Percentiles rank a stretch among this genome's conserved stretches.
Evolutionary conservation across 2,329 filamentous ascomycete species (phyloP).

Genomic region (Cladophialophora chaetospira): DNA sequence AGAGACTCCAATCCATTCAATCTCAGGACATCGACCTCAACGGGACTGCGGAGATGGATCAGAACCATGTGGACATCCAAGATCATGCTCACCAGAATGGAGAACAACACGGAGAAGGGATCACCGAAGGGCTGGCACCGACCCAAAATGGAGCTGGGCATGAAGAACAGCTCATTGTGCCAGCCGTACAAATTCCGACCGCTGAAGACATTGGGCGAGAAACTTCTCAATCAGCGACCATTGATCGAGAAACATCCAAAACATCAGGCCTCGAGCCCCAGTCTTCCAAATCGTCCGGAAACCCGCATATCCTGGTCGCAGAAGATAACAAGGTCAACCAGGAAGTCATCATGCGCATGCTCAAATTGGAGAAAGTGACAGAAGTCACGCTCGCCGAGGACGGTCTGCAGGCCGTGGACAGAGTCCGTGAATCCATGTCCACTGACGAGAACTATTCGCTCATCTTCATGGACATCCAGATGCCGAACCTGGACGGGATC

Average conservation of each 20-base stretch:
- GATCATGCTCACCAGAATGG: too few relatives aligned
- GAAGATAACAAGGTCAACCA: slow-evolving; percentile 71
- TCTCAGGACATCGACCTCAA: too few relatives aligned
- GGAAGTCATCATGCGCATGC: slow-evolving; percentile 63
- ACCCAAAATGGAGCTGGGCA: too few relatives aligned
- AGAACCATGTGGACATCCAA: too few relatives aligned
- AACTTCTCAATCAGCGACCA: too few relatives aligned
- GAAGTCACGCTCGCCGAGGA: slow-evolving; percentile 88
- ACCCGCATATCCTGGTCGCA: slow-evolving; percentile 78
- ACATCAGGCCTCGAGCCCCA: slow-evolving; percentile 58
- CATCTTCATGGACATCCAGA: slow-evolving; percentile 81
- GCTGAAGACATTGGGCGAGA: too few relatives aligned
- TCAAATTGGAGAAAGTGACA: slow-evolving; percentile 51
- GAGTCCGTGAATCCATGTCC: slow-evolving; percentile 75
- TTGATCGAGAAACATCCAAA: neutral
- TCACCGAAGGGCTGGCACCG: too few relatives aligned
- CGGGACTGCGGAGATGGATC: too few relatives aligned
- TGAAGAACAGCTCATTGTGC: too few relatives aligned
- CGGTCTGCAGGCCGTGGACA: slow-evolving; percentile 80
- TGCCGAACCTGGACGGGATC: slow-evolving; percentile 52
- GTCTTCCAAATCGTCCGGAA: slow-evolving; percentile 55
- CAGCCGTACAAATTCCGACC: too few relatives aligned
- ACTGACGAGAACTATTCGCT: slow-evolving; percentile 65
- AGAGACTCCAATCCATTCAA: too few relatives aligned
- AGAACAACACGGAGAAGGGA: too few relatives aligned